Conservation (phyloP, 2,329 filamentous ascomycete genomes). For the Phoma sp. region DNA sequence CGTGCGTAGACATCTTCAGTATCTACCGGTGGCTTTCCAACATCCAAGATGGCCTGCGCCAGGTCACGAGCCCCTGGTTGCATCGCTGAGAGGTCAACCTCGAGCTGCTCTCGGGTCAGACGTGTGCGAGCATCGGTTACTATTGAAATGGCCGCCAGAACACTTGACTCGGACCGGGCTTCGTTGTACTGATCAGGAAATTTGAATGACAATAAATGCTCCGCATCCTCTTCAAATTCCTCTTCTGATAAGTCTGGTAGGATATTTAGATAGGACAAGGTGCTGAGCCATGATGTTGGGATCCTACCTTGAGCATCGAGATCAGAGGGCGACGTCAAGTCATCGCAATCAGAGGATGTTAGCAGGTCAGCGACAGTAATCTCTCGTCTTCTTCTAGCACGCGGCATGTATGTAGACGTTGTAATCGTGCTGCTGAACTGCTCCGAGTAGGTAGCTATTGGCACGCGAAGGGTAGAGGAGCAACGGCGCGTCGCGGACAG, state of each 20-base stretch:
- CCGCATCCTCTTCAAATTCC: background rate
- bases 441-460: too few species aligned
- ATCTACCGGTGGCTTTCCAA: background rate
- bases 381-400: too few species aligned
- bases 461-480: too few species aligned
- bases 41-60: background rate
- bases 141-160: background rate
- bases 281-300: too few species aligned
- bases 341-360: too few species aligned
- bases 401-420: too few species aligned
- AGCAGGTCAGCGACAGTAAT: too few species aligned
- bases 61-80: background rate
- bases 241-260: background rate
- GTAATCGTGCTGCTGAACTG: too few species aligned
- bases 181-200: background rate
- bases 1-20: background rate
- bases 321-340: too few species aligned
- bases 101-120: background rate
- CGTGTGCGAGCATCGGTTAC: background rate
- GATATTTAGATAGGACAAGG: too few species aligned
- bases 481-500: too few species aligned
- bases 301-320: too few species aligned
- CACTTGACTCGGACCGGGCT: background rate
- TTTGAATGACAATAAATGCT: background rate
- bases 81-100: background rate